phyloP scores from a whole-genome alignment of 2,329 filamentous ascomycete species.

The Ceratocystiopsis sp. region DNA sequence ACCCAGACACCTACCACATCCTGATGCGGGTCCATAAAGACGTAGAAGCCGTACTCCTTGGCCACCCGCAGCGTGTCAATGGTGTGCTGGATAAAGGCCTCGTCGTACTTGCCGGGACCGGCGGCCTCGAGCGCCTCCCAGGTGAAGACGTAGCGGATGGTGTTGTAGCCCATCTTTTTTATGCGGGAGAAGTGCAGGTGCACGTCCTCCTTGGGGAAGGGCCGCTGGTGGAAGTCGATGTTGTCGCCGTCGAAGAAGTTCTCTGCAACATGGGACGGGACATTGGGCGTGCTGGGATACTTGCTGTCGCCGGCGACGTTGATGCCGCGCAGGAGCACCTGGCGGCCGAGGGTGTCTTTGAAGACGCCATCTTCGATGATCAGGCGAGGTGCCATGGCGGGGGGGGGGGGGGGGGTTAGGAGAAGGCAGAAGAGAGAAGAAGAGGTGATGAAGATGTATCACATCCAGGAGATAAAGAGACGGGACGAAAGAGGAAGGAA shows the following conservation, averaged over 20 bases:
- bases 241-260: conserved; percentile 86
- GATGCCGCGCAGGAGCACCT: conserved; percentile 82
- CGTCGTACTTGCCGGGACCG: conserved; percentile 82
- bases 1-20: conserved; percentile 53
- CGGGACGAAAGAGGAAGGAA: neutral
- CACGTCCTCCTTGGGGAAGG: conserved; percentile 70
- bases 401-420: neutral
- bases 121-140: conserved; percentile 97
- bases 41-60: conserved; percentile 80
- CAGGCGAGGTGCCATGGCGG: conserved; percentile 57
- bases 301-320: conserved; percentile 88
- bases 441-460: neutral
- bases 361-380: conserved; percentile 76
- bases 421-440: neutral
- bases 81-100: conserved; percentile 83
- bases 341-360: conserved; percentile 62
- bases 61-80: conserved; percentile 69
- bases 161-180: conserved; percentile 86
- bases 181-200: conserved; percentile 73
- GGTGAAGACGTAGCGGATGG: conserved; percentile 89
- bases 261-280: conserved; percentile 61
- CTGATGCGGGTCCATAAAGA: conserved; percentile 98
- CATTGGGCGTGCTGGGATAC: conserved; percentile 62
- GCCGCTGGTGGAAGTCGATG: conserved; percentile 74
- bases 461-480: neutral